Conservation (phyloP, 2,329 filamentous ascomycete species). For the Elsinoe perseae region DNA sequence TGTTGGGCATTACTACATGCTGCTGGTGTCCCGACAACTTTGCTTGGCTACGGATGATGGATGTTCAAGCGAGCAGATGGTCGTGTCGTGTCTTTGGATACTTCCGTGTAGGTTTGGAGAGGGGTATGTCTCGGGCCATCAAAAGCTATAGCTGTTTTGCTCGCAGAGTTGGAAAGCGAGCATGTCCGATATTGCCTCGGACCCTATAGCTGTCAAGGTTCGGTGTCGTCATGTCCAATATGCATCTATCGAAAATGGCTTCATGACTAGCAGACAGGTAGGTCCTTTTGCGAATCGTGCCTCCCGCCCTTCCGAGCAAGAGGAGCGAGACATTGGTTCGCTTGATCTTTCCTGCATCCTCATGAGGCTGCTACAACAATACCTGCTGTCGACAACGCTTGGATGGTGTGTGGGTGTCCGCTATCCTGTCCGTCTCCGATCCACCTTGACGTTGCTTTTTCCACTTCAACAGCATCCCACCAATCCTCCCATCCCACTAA, state of each 20-base stretch:
- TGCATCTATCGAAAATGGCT: constrained; percentile 1
- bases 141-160: background rate
- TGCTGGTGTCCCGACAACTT: background rate
- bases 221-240: background rate
- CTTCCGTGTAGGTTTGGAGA: background rate
- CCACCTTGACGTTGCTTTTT: constrained; percentile 8
- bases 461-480: background rate
- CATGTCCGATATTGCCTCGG: constrained; percentile 1
- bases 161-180: background rate
- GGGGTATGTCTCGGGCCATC: background rate
- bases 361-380: no score
- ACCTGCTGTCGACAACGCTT: background rate
- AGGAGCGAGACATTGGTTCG: background rate
- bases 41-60: background rate
- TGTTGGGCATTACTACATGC: background rate
- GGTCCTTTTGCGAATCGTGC: background rate
- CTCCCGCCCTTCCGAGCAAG: background rate
- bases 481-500: background rate
- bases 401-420: background rate
- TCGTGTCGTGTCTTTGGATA: background rate
- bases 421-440: background rate
- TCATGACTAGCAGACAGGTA: background rate
- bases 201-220: background rate
- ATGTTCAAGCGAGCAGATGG: background rate
- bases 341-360: background rate